Percentiles rank a stretch among this genome's conserved stretches.
Conservation (phyloP, 2,329 filamentous ascomycete genomes). For the Westerdykella aurantiaca region DNA sequence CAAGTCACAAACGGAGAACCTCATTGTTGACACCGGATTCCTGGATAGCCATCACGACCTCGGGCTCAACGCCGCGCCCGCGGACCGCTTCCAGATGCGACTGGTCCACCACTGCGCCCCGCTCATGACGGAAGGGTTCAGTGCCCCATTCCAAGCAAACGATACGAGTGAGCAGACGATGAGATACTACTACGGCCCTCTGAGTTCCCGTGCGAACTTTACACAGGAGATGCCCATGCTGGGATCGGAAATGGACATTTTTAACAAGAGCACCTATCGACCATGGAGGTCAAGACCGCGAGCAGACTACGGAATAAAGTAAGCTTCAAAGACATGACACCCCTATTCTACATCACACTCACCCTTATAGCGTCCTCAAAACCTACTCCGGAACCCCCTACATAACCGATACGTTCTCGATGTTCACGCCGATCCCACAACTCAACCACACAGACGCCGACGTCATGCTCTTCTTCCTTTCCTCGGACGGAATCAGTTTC, state of each 20-base stretch:
- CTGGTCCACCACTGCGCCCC: slow-evolving; percentile 19
- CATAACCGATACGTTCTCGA: neutral
- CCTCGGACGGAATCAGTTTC: slow-evolving; percentile 22
- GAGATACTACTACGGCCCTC: slow-evolving; percentile 5
- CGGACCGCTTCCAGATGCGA: slow-evolving; percentile 15
- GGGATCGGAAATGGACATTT: neutral
- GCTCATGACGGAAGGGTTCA: slow-evolving; percentile 11
- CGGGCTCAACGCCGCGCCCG: slow-evolving; percentile 19
- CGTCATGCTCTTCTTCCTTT: slow-evolving; percentile 28
- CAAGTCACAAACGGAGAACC: slow-evolving; percentile 7
- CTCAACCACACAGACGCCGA: slow-evolving; percentile 29
- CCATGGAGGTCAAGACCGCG: neutral
- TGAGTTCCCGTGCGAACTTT: neutral
- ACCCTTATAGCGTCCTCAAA: neutral
- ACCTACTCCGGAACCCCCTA: neutral
- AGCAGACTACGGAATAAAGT: slow-evolving; percentile 1
- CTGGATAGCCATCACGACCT: slow-evolving; percentile 18
- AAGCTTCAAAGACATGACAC: neutral
- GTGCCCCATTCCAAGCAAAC: neutral
- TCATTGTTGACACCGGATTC: slow-evolving; percentile 19
- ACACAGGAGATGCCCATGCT: too few species aligned
- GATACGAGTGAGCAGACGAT: neutral
- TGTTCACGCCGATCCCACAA: slow-evolving; percentile 18
- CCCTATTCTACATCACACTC: neutral
- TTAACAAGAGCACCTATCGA: neutral